phyloP scores from a whole-genome alignment of 768 basidiomycete species.

The Kwoniella botswanensis region DNA sequence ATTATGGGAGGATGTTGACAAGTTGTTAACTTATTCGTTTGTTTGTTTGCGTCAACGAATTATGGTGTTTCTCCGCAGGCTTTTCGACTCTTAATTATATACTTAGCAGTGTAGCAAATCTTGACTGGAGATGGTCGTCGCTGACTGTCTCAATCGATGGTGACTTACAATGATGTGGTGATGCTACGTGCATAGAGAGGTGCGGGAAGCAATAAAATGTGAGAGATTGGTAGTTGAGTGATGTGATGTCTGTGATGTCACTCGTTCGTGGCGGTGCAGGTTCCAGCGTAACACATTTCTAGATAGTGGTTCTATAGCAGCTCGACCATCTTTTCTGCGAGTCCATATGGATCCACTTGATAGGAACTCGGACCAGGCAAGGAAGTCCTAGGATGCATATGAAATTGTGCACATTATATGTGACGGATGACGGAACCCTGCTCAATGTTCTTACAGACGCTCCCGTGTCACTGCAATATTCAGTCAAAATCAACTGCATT shows the following conservation, averaged over 20 bases:
- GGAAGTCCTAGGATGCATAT: too few relatives aligned
- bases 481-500: neutral
- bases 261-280: constrained; percentile 11
- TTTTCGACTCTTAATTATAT: neutral
- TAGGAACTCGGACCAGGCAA: too few relatives aligned
- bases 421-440: too few relatives aligned
- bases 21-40: neutral
- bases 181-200: neutral
- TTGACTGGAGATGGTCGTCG: too few relatives aligned
- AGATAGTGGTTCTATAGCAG: too few relatives aligned
- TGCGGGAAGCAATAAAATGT: neutral
- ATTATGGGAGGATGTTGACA: neutral
- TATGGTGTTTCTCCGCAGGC: neutral
- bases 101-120: too few relatives aligned
- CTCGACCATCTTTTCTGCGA: too few relatives aligned
- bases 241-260: constrained; percentile 4
- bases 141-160: too few relatives aligned
- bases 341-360: neutral
- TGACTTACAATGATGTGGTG: too few relatives aligned
- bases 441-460: neutral
- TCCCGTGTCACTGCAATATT: neutral
- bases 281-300: constrained; percentile 12
- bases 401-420: too few relatives aligned
- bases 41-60: constrained; percentile 4
- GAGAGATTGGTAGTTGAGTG: neutral